Conservation (phyloP, 1,284 basidiomycete genomes). For the Irpex lacteus region DNA sequence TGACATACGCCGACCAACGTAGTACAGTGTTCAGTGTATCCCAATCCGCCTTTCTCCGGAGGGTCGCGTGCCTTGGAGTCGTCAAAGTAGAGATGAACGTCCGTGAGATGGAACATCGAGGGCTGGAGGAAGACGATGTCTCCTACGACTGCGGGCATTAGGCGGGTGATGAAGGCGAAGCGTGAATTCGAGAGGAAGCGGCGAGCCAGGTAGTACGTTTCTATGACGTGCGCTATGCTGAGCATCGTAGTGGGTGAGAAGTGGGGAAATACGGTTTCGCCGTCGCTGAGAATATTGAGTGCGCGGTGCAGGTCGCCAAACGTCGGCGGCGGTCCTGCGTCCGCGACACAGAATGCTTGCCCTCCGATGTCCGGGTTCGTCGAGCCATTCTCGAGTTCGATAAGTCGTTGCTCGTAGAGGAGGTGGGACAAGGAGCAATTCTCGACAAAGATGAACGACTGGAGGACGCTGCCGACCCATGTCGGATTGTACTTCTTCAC, state of each 20-base stretch:
- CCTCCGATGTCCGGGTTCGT: constrained; percentile 65
- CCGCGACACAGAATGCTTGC: constrained; percentile 60
- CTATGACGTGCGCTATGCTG: constrained; percentile 50
- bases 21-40: constrained; percentile 42
- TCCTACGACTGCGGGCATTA: constrained; percentile 48
- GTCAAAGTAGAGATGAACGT: constrained; percentile 66
- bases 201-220: constrained; percentile 49
- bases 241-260: constrained; percentile 58
- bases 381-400: constrained; percentile 39
- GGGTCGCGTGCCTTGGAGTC: constrained; percentile 62
- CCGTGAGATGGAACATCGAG: constrained; percentile 58
- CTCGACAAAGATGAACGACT: constrained; percentile 70
- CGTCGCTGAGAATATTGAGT: constrained; percentile 20
- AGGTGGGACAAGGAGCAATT: constrained; percentile 70
- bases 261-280: constrained; percentile 48
- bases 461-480: constrained; percentile 56
- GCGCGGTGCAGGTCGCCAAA: constrained; percentile 59
- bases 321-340: constrained; percentile 58
- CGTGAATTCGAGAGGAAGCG: constrained; percentile 33
- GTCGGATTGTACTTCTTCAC: constrained; percentile 56
- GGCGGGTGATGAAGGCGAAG: constrained; percentile 30
- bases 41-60: constrained; percentile 61
- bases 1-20: constrained; percentile 35
- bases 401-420: constrained; percentile 66
- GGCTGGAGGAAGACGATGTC: constrained; percentile 69